These are phyloP conservation scores for Keqinozyma sinolaborantium DNA, from an alignment of 1,139 yeast genomes.

Conservation along the genomic window DNA sequence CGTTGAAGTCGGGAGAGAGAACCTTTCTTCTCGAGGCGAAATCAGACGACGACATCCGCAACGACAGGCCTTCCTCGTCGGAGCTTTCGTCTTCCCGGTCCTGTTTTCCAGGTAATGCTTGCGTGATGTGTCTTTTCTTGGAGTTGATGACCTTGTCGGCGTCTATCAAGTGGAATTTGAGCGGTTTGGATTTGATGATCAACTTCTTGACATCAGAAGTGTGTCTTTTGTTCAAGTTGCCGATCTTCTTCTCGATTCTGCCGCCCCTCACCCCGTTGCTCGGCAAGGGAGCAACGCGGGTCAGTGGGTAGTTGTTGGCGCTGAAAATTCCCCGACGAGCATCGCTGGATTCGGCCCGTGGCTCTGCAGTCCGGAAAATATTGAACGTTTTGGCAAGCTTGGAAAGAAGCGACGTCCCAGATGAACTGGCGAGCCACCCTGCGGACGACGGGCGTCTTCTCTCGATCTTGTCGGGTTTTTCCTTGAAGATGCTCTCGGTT, in stretches of 20 bases:
- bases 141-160: slow-evolving; percentile 39
- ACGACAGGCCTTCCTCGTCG: not conserved
- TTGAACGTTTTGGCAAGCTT: slow-evolving; percentile 37
- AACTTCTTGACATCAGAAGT: slow-evolving; percentile 26
- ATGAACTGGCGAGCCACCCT: not conserved
- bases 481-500: slow-evolving; percentile 28
- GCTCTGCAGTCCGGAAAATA: slow-evolving; percentile 20
- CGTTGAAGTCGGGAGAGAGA: not conserved
- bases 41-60: not conserved
- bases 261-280: not conserved
- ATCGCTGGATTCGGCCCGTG: slow-evolving; percentile 1
- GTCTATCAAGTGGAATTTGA: slow-evolving; percentile 40
- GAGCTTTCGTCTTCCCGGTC: not conserved
- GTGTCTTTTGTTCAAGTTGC: slow-evolving; percentile 8
- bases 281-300: slow-evolving; percentile 4
- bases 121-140: slow-evolving; percentile 19
- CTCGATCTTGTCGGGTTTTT: slow-evolving; percentile 9
- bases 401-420: slow-evolving; percentile 24
- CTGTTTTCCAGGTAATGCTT: not conserved
- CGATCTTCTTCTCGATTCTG: slow-evolving; percentile 7
- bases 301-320: slow-evolving; percentile 10
- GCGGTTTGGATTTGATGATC: slow-evolving; percentile 40
- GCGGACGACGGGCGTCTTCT: slow-evolving; percentile 3
- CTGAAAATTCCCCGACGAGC: slow-evolving; percentile 8
- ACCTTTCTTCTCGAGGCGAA: not conserved